Percentiles rank a stretch among this genome's conserved stretches.
Conservation (phyloP, 2,329 filamentous ascomycete genomes). For the Nothopassalora personata region DNA sequence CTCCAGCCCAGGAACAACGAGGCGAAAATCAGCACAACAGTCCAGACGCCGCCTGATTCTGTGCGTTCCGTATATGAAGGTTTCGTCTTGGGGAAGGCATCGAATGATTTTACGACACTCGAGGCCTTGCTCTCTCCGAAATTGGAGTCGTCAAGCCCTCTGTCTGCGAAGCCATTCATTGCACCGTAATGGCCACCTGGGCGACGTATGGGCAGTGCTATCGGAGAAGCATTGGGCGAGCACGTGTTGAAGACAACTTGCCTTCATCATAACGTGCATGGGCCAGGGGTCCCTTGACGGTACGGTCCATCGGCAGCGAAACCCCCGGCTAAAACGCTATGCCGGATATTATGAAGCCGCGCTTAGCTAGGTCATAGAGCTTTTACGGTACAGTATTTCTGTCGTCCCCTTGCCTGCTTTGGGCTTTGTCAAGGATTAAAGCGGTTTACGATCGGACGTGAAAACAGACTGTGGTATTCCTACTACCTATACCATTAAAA, state of each 20-base stretch:
- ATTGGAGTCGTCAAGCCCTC: slow-evolving; percentile 67
- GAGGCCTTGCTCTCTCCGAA: slow-evolving; percentile 63
- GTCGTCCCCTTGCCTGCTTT: too few species aligned
- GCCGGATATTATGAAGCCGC: too few species aligned
- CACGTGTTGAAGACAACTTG: neutral
- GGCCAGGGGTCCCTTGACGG: neutral
- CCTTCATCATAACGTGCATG: neutral
- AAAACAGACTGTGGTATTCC: too few species aligned
- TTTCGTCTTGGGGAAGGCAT: slow-evolving; percentile 97
- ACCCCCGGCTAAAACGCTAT: too few species aligned
- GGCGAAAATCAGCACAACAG: slow-evolving; percentile 70
- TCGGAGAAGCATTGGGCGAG: slow-evolving; percentile 14
- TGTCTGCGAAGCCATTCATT: slow-evolving; percentile 76
- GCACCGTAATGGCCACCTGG: neutral
- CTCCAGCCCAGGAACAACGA: slow-evolving; percentile 70
- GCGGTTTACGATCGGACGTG: too few species aligned
- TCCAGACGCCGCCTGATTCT: slow-evolving; percentile 87
- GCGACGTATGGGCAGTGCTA: slow-evolving; percentile 3
- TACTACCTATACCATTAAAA: too few species aligned
- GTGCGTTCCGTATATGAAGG: slow-evolving; percentile 83
- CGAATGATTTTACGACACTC: slow-evolving; percentile 71
- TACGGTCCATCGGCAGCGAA: neutral
- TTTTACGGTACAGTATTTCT: too few species aligned
- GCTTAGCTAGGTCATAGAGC: too few species aligned
- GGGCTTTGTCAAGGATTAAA: too few species aligned